phyloP scores from a whole-genome alignment of 2,329 filamentous ascomycete species.

The Aspergillus clavatus region DNA sequence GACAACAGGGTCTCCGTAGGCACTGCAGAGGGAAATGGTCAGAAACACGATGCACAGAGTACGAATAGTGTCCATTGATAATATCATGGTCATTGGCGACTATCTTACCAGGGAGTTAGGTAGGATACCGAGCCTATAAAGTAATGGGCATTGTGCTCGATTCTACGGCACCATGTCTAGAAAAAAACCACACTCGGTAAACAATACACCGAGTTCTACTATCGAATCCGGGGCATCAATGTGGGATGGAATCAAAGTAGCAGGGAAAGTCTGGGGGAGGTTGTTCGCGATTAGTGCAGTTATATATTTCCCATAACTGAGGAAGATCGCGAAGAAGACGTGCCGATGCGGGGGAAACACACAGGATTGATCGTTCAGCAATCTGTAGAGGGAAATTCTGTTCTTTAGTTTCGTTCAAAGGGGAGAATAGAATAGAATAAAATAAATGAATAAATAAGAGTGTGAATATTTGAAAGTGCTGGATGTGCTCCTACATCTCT shows the following conservation, averaged over 20 bases:
- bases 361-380: no score
- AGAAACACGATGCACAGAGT: constrained; percentile 3
- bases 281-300: constrained; percentile 25
- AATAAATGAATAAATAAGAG: neutral
- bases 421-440: no score
- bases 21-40: constrained; percentile 7
- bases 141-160: neutral
- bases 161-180: constrained; percentile 1
- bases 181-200: constrained; percentile 5
- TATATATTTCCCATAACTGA: constrained; percentile 11
- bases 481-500: neutral
- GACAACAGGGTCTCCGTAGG: constrained; percentile 34
- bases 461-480: neutral
- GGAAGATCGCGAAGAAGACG: neutral
- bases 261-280: neutral
- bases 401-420: no score
- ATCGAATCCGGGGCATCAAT: neutral
- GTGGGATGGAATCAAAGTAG: neutral
- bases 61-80: constrained; percentile 3
- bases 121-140: neutral
- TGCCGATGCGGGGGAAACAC: constrained; percentile 7
- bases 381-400: no score
- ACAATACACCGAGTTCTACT: constrained; percentile 11
- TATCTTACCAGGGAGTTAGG: neutral
- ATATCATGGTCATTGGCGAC: constrained; percentile 10